phyloP scores from a whole-genome alignment of 306 rosid species.

The Vigna angularis region DNA sequence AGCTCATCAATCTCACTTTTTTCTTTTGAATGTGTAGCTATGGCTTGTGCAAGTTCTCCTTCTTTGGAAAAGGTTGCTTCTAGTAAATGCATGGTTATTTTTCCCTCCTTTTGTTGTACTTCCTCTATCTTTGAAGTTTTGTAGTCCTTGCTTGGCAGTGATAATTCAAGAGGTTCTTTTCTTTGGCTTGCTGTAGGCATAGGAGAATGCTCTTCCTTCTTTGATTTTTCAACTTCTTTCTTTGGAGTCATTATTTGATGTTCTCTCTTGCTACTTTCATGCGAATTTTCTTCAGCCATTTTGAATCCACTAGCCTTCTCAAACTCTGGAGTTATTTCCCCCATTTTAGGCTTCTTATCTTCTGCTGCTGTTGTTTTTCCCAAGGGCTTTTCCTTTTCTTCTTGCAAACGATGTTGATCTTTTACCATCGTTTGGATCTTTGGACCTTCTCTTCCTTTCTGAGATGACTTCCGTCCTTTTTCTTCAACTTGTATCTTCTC shows the following conservation, averaged over 20 bases:
- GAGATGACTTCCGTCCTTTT: background rate
- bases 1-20: slow-evolving; percentile 31
- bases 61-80: slow-evolving; percentile 18
- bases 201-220: slow-evolving; percentile 20
- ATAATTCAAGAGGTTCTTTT: slow-evolving; percentile 32
- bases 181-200: slow-evolving; percentile 6
- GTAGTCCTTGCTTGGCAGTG: slow-evolving; percentile 37
- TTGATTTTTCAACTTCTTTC: slow-evolving; percentile 15
- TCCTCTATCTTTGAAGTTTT: slow-evolving; percentile 16
- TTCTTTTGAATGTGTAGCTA: slow-evolving; percentile 3
- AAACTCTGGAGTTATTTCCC: slow-evolving; percentile 17
- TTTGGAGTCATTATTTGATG: slow-evolving; percentile 24
- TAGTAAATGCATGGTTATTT: slow-evolving; percentile 4
- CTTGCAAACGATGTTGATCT: background rate
- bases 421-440: slow-evolving; percentile 18
- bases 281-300: slow-evolving; percentile 28
- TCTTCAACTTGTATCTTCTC: slow-evolving; percentile 34
- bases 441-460: slow-evolving; percentile 25
- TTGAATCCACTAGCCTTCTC: slow-evolving; percentile 25
- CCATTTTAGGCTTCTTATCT: slow-evolving; percentile 35
- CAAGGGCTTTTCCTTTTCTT: background rate
- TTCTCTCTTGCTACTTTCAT: background rate
- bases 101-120: slow-evolving; percentile 12
- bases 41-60: slow-evolving; percentile 4
- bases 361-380: slow-evolving; percentile 14